Evolutionary conservation across 768 basidiomycete species (phyloP).

Genomic region (Phanerochaete sordida): DNA sequence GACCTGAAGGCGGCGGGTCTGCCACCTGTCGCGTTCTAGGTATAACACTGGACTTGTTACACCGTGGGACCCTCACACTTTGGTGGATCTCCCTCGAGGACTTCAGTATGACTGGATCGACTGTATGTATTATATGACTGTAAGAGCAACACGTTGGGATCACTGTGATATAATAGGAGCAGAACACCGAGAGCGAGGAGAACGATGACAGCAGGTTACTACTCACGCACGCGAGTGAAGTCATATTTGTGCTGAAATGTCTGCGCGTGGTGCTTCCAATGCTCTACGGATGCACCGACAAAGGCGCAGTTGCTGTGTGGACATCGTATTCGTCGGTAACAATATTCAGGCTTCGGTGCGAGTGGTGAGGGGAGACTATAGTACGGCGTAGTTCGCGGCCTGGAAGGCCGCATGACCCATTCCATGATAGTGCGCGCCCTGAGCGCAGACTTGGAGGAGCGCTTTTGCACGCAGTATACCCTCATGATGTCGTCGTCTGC

Average conservation of each 20-base stretch:
- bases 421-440: no score
- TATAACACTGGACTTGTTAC: no score
- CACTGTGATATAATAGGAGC: no score
- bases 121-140: no score
- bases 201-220: not conserved
- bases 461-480: no score
- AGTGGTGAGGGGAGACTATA: not conserved
- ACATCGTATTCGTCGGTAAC: not conserved
- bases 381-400: not conserved
- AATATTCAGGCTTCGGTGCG: not conserved
- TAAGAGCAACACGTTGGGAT: no score
- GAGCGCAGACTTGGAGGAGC: no score
- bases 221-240: not conserved
- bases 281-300: not conserved
- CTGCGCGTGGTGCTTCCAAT: conserved; percentile 8
- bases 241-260: conserved; percentile 6
- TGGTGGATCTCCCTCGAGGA: no score
- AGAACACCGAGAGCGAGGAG: no score
- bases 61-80: no score
- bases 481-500: no score
- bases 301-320: not conserved
- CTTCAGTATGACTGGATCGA: no score
- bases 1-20: conserved; percentile 21
- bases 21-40: not conserved
- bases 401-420: not conserved